A percentile compares a stretch with the other conserved stretches of the same genome.
phyloP scores from a whole-genome alignment of 768 basidiomycete species.

The Collybiopsis luxurians region DNA sequence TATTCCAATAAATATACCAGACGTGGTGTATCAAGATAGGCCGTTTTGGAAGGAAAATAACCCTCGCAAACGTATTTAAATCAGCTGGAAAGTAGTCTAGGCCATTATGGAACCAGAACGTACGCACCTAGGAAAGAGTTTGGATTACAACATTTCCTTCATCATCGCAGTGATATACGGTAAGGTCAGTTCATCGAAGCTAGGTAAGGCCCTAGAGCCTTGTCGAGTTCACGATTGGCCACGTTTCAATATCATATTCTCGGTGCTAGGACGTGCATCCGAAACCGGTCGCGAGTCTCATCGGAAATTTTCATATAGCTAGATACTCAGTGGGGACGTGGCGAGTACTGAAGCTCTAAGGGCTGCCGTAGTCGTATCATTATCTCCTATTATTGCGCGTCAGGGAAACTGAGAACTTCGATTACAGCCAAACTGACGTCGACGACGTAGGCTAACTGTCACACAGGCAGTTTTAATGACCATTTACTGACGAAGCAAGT shows the following conservation, averaged over 20 bases:
- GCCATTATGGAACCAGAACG: neutral
- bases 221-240: neutral
- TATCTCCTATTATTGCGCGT: neutral
- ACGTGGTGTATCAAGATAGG: neutral
- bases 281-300: neutral
- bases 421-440: neutral
- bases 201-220: constrained; percentile 9
- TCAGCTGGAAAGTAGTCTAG: neutral
- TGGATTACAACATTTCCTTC: constrained; percentile 24
- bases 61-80: constrained; percentile 2
- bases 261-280: neutral
- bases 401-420: neutral
- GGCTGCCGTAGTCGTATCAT: neutral
- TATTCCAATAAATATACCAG: neutral
- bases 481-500: constrained; percentile 10
- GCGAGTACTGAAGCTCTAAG: neutral
- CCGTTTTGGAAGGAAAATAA: neutral
- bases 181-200: constrained; percentile 12
- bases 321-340: neutral
- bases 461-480: constrained; percentile 16
- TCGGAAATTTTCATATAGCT: neutral
- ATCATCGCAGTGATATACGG: constrained; percentile 30
- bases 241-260: neutral
- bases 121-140: constrained; percentile 22
- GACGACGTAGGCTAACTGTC: constrained; percentile 32